Evolutionary conservation across 441 rosid species (phyloP).

Genomic region (Geranium incanum): DNA sequence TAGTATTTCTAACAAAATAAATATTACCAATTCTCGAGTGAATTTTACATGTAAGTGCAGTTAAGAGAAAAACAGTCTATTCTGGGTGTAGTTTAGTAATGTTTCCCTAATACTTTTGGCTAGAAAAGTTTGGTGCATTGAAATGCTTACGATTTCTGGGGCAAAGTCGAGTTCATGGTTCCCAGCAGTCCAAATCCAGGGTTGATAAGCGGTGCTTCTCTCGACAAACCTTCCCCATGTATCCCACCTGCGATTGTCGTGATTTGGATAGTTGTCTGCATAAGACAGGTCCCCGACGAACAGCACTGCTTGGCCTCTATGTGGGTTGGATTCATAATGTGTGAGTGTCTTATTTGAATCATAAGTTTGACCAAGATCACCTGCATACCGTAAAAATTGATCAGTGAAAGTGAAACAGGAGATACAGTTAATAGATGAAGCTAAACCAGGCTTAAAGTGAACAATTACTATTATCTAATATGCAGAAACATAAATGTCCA

Average conservation of each 20-base stretch:
- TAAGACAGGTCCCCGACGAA: conserved; percentile 71
- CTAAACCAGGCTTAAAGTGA: too few species aligned
- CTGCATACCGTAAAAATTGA: conserved; percentile 26
- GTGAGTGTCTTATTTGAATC: conserved; percentile 71
- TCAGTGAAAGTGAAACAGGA: too few species aligned
- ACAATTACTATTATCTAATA: too few species aligned
- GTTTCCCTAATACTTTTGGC: too few species aligned
- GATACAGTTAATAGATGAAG: too few species aligned
- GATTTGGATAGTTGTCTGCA: conserved; percentile 56
- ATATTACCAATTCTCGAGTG: too few species aligned
- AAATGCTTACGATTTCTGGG: conserved; percentile 41
- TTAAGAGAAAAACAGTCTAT: too few species aligned
- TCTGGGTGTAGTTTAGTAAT: too few species aligned
- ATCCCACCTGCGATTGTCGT: conserved; percentile 61
- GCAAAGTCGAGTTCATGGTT: conserved; percentile 63
- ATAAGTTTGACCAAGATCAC: conserved; percentile 83
- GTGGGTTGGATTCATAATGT: conserved; percentile 60
- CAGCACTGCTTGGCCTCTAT: conserved; percentile 55
- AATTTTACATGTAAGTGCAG: too few species aligned
- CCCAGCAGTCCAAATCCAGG: conserved; percentile 74
- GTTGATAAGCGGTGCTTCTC: conserved; percentile 58
- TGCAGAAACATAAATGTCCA: too few species aligned
- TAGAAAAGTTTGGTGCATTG: too few species aligned
- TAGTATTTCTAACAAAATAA: too few species aligned
- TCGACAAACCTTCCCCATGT: conserved; percentile 73